Conservation (phyloP, 495 filamentous ascomycete genomes). For the Recurvomyces mirabilis region DNA sequence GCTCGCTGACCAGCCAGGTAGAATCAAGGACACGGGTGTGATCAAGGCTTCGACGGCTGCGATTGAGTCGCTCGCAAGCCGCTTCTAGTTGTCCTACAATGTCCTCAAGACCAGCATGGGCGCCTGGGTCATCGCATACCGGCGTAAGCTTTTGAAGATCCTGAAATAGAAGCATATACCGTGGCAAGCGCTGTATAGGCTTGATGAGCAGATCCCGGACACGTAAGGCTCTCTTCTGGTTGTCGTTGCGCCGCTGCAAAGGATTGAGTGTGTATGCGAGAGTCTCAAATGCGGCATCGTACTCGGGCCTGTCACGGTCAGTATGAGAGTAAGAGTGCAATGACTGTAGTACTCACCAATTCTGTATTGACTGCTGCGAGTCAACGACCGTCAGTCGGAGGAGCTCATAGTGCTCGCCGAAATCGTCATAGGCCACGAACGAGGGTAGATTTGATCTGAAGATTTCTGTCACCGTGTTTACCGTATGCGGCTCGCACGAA, state of each 20-base stretch:
- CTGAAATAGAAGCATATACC: slow-evolving; percentile 78
- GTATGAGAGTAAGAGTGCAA: neutral
- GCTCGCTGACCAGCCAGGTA: slow-evolving; percentile 68
- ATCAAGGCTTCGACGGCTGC: slow-evolving; percentile 45
- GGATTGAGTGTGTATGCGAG: slow-evolving; percentile 66
- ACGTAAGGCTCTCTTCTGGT: slow-evolving; percentile 61
- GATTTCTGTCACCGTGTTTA: slow-evolving; percentile 61
- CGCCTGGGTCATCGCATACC: slow-evolving; percentile 68
- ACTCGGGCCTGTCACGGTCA: slow-evolving; percentile 55
- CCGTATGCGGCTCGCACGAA: slow-evolving; percentile 58
- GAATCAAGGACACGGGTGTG: slow-evolving; percentile 44
- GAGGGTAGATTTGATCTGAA: slow-evolving; percentile 56
- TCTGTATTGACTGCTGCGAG: neutral
- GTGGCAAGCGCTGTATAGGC: slow-evolving; percentile 90
- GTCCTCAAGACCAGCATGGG: slow-evolving; percentile 66
- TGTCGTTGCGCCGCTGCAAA: slow-evolving; percentile 49
- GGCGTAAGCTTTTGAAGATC: slow-evolving; percentile 74
- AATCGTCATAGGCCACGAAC: slow-evolving; percentile 51
- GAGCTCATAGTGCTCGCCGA: slow-evolving; percentile 6
- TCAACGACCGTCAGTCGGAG: slow-evolving; percentile 2
- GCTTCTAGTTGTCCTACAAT: slow-evolving; percentile 60
- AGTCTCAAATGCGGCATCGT: slow-evolving; percentile 80
- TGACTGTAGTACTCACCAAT: neutral
- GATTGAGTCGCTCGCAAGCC: slow-evolving; percentile 63
- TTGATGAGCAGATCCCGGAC: slow-evolving; percentile 85